Percentiles rank a stretch among this genome's conserved stretches.
Conservation (phyloP, 352 stramenopile genomes). For the Thraustochytrium striatum region DNA sequence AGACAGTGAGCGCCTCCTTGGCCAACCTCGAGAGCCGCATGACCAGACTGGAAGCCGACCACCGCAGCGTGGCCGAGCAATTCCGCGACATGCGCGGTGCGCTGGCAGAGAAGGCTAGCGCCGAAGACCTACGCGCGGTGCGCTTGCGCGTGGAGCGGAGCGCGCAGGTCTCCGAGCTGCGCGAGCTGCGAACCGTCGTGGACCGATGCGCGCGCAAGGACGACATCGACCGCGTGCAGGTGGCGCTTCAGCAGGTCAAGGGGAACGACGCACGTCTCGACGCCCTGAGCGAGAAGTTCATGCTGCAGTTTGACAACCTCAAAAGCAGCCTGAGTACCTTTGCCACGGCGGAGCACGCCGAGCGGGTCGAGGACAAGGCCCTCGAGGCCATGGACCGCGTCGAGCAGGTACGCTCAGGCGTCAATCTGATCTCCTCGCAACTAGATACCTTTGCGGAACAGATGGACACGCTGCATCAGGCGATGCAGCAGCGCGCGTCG, state of each 20-base stretch:
- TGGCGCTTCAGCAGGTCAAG: not conserved
- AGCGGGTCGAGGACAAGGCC: not conserved
- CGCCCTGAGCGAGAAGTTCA: not conserved
- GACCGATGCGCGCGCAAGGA: not conserved
- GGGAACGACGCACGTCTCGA: not conserved
- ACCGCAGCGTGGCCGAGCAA: not conserved
- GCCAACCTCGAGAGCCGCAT: slow-evolving; percentile 9
- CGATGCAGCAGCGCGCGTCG: not conserved
- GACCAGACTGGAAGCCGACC: not conserved
- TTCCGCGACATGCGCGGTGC: slow-evolving; percentile 1
- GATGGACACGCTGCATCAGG: not conserved
- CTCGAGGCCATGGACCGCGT: not conserved
- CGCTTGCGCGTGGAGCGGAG: not conserved
- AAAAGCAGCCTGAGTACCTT: not conserved
- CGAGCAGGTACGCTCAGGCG: not conserved
- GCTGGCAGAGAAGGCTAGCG: not conserved
- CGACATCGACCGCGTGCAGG: not conserved
- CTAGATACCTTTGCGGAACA: slow-evolving; percentile 5
- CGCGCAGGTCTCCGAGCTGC: not conserved
- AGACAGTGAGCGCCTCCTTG: not conserved
- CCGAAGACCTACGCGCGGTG: slow-evolving; percentile 9
- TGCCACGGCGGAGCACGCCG: not conserved
- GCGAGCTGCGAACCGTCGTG: not conserved
- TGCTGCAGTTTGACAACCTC: not conserved
- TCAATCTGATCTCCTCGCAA: not conserved